Base-by-base conservation (phyloP, 768 basidiomycete species). In the Suillus occidentalis region DNA sequence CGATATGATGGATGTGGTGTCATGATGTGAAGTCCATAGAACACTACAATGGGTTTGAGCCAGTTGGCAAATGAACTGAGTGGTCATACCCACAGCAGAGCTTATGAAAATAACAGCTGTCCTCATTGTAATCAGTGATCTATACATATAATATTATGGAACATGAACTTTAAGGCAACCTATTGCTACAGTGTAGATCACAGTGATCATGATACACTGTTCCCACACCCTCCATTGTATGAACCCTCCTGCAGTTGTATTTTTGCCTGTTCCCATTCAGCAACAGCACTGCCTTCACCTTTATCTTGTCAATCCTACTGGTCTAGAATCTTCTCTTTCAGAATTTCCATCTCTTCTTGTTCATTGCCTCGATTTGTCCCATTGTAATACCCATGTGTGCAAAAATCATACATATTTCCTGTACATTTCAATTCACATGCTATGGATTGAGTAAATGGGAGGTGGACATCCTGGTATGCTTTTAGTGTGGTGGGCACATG, bases 371-470 rank as follows among this genome's bases (percentile, higher is more conserved):
- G 56, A 39, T 62, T 65, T 22, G 22, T 36, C 31, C 64, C 67
- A 45, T 62, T 63, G 43, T 63, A 69, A 22, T 36, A 59, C 1
- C 65, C 66, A 14, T 40, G 67, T 3, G 66, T 56, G 50, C 61
- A 49, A 60, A 72, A 71, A 45, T 69, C 57, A 64, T 67, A 70
- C 36, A 66, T 50, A 22, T 6, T 25, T 22, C 68, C 68, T 13
- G 65, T 63, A 16, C 28, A 39, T 25, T 52, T 60, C 34, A 68
- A 61, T 55, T 62, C 58, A 43, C 60, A 45, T 52, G 66, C 60
- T n/a, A 71, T 58, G 56, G 57, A 59, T 37, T 57, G 55, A 3
- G 64, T 58, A 58, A 71, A 68, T 1, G 70, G 69, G 14, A 71
- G 65, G 13, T 68, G 68, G 31, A 71, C 39, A 43, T 59, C 58